Evolutionary conservation across 2,329 filamentous ascomycete species (phyloP).

Genomic region (Pseudogymnoascus sp.): DNA sequence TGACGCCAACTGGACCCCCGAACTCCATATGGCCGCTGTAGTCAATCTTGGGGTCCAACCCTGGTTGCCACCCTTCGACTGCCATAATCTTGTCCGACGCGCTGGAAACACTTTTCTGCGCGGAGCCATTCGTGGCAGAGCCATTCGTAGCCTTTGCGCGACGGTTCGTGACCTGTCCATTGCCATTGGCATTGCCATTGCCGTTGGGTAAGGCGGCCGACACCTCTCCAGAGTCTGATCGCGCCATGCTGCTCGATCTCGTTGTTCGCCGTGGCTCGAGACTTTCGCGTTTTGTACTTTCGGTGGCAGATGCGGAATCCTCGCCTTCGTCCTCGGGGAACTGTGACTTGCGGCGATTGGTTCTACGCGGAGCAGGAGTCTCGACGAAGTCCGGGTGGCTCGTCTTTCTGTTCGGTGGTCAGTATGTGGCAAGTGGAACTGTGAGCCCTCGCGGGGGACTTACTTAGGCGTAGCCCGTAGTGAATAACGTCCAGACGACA

Average conservation of each 20-base stretch:
- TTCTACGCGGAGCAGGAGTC: conserved; percentile 38
- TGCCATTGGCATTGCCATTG: conserved; percentile 13
- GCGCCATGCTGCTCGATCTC: conserved; percentile 1
- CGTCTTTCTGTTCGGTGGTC: conserved; percentile 36
- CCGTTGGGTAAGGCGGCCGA: conserved; percentile 7
- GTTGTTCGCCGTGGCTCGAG: conserved; percentile 17
- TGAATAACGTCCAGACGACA: neutral
- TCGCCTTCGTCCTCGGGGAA: conserved; percentile 25
- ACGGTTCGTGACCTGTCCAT: conserved; percentile 1
- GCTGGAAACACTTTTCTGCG: conserved; percentile 10
- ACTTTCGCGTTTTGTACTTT: conserved; percentile 20
- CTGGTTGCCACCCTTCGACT: conserved; percentile 51
- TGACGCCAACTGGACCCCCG: conserved; percentile 73
- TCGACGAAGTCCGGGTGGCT: conserved; percentile 43
- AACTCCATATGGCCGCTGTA: conserved; percentile 68
- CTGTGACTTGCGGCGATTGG: conserved; percentile 33
- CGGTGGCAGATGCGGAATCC: conserved; percentile 28
- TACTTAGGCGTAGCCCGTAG: neutral
- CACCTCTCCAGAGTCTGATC: conserved; percentile 7
- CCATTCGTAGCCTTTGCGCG: conserved; percentile 1
- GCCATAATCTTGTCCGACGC: conserved; percentile 14
- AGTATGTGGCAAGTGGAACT: conserved; percentile 14
- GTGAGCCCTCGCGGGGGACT: neutral
- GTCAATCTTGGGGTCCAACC: conserved; percentile 55
- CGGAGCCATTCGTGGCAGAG: conserved; percentile 10